Evolutionary conservation across 108 stramenopile species (phyloP), one percentile per base, ranked within the genome.

Genomic region (Epipyxis sp.): DNA sequence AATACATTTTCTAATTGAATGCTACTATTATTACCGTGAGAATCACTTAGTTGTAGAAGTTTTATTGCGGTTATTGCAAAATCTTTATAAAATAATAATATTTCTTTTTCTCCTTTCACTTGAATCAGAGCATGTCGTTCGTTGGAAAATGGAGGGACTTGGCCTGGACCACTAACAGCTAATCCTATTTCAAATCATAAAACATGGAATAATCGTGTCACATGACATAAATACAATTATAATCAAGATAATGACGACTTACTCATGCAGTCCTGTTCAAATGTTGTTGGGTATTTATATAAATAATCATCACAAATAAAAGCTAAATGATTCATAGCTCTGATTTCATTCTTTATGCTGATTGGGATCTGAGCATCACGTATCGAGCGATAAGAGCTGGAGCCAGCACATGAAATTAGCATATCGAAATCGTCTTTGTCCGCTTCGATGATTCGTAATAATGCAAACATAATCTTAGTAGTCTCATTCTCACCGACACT

Each of bases 401-500:
- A 35, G 3, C 61, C 61, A 35, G 61, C 20, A 65, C 61, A 13
- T 37, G 61, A 3, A 3, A 65, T 2, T 42, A 39, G 20, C 10
- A 32, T 62, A 32, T 78, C 59, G 35, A 37, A 1, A 30, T 39
- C 77, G 6, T 59, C 59, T 78, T 78, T 0, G 58, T 67, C 61
- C 0, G 59, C 37, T 25, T 0, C 39, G 59, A 62, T 62, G 0
- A n/a, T 42, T 20, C 35, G 77, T 20, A 96, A 80, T 82, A 96
- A 81, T 71, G 90, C 91, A 59, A 96, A 90, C 3, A 91, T 45
- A 25, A 90, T 81, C 44, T 93, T 89, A 2, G 90, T 93, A 78
- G 94, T 94, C 78, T 98, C 97, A 81, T 95, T 98, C 88, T 97
- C 95, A 69, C 91, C 88, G 1, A 94, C 94, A 72, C 94, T 94